Conservation (phyloP, 257 asterid genomes). For the Vinca minor region DNA sequence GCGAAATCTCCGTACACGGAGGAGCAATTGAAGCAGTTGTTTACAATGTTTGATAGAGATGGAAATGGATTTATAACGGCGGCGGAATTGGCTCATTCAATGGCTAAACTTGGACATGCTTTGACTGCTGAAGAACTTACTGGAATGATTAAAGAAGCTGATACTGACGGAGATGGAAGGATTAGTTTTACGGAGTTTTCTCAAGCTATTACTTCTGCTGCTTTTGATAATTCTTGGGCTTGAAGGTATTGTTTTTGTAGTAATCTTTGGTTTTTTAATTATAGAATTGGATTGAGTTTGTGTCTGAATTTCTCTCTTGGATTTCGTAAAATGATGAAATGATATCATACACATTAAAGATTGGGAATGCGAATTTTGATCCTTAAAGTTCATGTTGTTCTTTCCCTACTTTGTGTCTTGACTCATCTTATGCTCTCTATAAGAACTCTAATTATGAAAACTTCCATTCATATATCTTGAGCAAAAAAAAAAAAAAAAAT, state of each 20-base stretch:
- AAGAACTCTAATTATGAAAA: too few species aligned
- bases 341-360: too few species aligned
- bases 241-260: constrained; percentile 19
- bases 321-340: too few species aligned
- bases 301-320: too few species aligned
- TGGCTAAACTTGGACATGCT: constrained; percentile 90
- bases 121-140: constrained; percentile 83
- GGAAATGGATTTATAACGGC: constrained; percentile 84
- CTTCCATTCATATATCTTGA: too few species aligned
- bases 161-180: constrained; percentile 87
- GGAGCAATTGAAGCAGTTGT: constrained; percentile 73
- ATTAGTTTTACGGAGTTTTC: constrained; percentile 74
- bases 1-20: constrained; percentile 82
- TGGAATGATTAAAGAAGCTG: constrained; percentile 84
- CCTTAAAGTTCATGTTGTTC: neutral
- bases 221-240: constrained; percentile 83
- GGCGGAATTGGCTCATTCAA: constrained; percentile 88
- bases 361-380: neutral
- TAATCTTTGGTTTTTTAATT: neutral
- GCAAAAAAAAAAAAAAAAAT: too few species aligned
- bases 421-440: too few species aligned
- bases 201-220: constrained; percentile 82
- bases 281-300: too few species aligned
- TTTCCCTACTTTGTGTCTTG: too few species aligned
- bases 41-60: constrained; percentile 75